Evolutionary conservation across 495 filamentous ascomycete species (phyloP).

Genomic region (Penicillium fimorum): DNA sequence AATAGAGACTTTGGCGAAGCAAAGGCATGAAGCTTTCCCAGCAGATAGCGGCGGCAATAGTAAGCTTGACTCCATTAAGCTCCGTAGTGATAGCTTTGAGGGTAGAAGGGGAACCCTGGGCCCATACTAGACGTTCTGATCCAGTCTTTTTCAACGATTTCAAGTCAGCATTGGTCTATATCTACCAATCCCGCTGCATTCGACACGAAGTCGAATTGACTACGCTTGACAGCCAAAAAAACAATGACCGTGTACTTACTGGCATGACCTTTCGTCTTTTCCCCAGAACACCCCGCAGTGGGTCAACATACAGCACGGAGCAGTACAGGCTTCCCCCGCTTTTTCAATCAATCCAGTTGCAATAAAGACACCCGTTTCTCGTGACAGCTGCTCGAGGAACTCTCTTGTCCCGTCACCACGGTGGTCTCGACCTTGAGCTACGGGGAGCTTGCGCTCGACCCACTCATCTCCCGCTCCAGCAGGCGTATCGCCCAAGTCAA

Average conservation of each 20-base stretch:
- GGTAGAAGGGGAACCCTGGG: slow-evolving; percentile 76
- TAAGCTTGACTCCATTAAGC: slow-evolving; percentile 75
- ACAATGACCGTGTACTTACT: slow-evolving; percentile 28
- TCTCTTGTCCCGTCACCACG: slow-evolving; percentile 89
- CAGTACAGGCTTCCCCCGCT: slow-evolving; percentile 84
- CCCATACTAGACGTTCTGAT: slow-evolving; percentile 83
- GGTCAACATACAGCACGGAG: slow-evolving; percentile 78
- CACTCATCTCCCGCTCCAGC: slow-evolving; percentile 70
- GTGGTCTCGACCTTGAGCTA: slow-evolving; percentile 35
- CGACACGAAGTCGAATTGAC: neutral
- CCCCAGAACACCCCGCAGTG: slow-evolving; percentile 65
- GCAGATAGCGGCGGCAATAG: slow-evolving; percentile 84
- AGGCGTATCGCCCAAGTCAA: slow-evolving; percentile 87
- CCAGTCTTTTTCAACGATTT: slow-evolving; percentile 58
- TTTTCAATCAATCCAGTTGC: slow-evolving; percentile 78
- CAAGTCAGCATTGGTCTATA: slow-evolving; percentile 21
- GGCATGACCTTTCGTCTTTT: slow-evolving; percentile 97
- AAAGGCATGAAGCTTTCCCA: slow-evolving; percentile 99
- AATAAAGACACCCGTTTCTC: slow-evolving; percentile 76
- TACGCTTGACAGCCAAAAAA: neutral
- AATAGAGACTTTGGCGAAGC: slow-evolving; percentile 74
- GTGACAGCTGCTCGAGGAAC: slow-evolving; percentile 68
- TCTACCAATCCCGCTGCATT: neutral
- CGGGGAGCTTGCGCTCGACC: slow-evolving; percentile 57
- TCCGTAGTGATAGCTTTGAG: slow-evolving; percentile 76